Conservation (phyloP, 768 basidiomycete species). For the Trametes cubensis region DNA sequence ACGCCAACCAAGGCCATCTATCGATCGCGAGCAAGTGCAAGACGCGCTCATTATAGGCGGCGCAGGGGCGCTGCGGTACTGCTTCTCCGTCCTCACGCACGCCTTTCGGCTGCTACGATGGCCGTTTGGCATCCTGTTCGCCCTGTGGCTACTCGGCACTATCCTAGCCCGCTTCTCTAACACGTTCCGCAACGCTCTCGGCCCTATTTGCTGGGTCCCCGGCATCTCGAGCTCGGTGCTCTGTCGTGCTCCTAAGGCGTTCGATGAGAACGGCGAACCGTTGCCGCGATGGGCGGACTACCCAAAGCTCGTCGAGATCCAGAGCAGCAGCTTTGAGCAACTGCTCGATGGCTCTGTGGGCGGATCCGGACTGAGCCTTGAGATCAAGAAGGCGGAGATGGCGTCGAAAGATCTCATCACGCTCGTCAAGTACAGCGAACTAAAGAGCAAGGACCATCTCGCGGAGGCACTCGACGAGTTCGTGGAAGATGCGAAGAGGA, state of each 20-base stretch:
- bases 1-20: constrained; percentile 27
- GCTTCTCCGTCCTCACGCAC: constrained; percentile 49
- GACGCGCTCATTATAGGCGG: constrained; percentile 21
- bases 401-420: constrained; percentile 69
- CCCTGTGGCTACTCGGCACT: constrained; percentile 53
- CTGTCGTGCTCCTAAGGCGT: constrained; percentile 39
- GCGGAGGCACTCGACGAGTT: constrained; percentile 56
- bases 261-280: neutral
- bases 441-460: constrained; percentile 61
- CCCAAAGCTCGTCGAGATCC: constrained; percentile 58
- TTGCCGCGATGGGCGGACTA: constrained; percentile 58
- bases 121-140: constrained; percentile 58
- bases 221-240: constrained; percentile 51
- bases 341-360: constrained; percentile 61
- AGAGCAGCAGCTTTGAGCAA: constrained; percentile 64
- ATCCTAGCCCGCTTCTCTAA: constrained; percentile 44
- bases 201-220: constrained; percentile 66
- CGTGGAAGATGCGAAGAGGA: constrained; percentile 60
- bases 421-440: constrained; percentile 62
- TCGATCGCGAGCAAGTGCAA: constrained; percentile 30
- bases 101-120: constrained; percentile 53
- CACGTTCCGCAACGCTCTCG: constrained; percentile 49
- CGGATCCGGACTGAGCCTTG: constrained; percentile 60
- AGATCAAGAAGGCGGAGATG: constrained; percentile 78
- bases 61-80: constrained; percentile 41